phyloP scores from a whole-genome alignment of 306 rosid genomes.

The Cicer cuneatum region DNA sequence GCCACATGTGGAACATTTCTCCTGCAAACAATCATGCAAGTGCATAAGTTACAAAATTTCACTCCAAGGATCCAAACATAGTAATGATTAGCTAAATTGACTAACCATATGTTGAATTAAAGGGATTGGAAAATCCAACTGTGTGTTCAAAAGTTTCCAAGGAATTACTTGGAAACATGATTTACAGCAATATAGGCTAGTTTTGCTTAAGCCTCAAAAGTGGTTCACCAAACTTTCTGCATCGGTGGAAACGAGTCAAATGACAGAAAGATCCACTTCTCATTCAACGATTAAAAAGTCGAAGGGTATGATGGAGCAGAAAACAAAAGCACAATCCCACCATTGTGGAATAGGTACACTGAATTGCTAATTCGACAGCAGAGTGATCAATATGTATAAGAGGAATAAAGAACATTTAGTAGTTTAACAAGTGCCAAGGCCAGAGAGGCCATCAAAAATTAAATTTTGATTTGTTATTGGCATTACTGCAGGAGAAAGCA shows the following conservation, averaged over 20 bases:
- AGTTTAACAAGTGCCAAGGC: conserved; percentile 31
- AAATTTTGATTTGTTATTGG: conserved; percentile 11
- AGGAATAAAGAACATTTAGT: conserved; percentile 39
- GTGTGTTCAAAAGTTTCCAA: conserved; percentile 17
- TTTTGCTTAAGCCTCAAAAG: conserved; percentile 35
- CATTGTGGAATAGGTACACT: conserved; percentile 26
- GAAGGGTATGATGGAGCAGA: background rate
- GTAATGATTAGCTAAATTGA: conserved; percentile 27
- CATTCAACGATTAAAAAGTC: background rate
- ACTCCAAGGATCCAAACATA: conserved; percentile 36
- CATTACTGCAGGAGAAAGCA: conserved; percentile 33
- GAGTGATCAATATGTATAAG: conserved; percentile 34
- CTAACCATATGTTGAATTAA: conserved; percentile 13
- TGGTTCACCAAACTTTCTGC: conserved; percentile 26
- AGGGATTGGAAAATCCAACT: conserved; percentile 24
- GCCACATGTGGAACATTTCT: conserved; percentile 50
- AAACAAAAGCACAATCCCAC: background rate
- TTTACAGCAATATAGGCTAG: background rate
- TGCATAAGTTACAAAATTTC: conserved; percentile 37
- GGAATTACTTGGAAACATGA: conserved; percentile 36
- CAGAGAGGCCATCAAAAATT: background rate
- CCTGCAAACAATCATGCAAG: conserved; percentile 48
- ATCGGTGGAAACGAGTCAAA: conserved; percentile 23
- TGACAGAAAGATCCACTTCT: conserved; percentile 30
- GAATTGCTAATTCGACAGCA: conserved; percentile 34